Evolutionary conservation across 2,329 filamentous ascomycete species (phyloP).

Genomic region (Trichoderma brevicompactum): DNA sequence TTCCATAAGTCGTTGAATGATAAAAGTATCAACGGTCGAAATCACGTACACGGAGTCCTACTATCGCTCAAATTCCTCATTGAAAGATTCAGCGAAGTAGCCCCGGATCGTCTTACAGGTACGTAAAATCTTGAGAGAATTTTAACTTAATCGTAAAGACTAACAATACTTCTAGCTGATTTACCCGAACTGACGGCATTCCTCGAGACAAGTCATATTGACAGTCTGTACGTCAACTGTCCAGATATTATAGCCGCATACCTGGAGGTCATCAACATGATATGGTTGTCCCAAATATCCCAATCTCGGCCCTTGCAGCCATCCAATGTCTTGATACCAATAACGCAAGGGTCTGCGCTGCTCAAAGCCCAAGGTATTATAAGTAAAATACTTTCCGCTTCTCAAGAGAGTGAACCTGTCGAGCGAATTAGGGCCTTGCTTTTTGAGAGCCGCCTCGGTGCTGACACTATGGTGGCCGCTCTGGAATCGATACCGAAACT

Average conservation of each 20-base stretch:
- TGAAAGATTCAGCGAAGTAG: conserved; percentile 56
- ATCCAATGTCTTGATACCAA: conserved; percentile 32
- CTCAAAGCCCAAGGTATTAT: conserved; percentile 47
- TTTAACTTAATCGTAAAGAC: conserved; percentile 17
- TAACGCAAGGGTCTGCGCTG: conserved; percentile 43
- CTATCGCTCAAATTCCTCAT: conserved; percentile 61
- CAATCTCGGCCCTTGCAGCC: conserved; percentile 32
- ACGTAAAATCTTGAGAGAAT: conserved; percentile 34
- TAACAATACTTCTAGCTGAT: conserved; percentile 38
- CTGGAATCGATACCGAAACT: conserved; percentile 42
- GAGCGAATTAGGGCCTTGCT: conserved; percentile 38
- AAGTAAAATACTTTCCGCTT: conserved; percentile 44
- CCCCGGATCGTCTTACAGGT: conserved; percentile 50
- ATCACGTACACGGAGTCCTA: conserved; percentile 63
- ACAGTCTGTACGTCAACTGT: conserved; percentile 36
- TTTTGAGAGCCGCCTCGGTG: conserved; percentile 37
- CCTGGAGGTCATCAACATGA: conserved; percentile 52
- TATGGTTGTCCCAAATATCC: conserved; percentile 41
- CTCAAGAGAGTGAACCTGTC: conserved; percentile 33
- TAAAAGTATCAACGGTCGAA: conserved; percentile 45
- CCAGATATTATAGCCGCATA: conserved; percentile 53
- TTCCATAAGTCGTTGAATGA: conserved; percentile 40
- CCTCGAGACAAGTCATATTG: conserved; percentile 37
- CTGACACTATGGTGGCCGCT: conserved; percentile 45
- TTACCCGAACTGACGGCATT: conserved; percentile 39